Conservation (phyloP, 2,329 filamentous ascomycete genomes). For the Chalara sp. region DNA sequence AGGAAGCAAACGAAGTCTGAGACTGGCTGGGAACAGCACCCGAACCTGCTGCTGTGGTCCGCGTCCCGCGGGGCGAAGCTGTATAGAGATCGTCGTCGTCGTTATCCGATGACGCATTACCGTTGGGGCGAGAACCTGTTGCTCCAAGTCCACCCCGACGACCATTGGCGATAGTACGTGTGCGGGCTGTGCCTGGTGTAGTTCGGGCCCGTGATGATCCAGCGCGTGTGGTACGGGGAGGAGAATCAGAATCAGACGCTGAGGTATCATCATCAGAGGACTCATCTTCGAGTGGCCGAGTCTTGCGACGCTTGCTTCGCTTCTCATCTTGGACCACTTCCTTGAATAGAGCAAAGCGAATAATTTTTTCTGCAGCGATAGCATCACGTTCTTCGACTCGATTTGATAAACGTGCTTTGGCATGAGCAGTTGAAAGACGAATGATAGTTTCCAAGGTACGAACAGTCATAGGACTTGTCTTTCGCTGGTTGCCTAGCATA, state of each 20-base stretch:
- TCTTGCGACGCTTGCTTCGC: slow-evolving; percentile 75
- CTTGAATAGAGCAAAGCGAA: slow-evolving; percentile 95
- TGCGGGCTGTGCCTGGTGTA: slow-evolving; percentile 26
- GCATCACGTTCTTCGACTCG: slow-evolving; percentile 88
- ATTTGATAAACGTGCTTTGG: slow-evolving; percentile 82
- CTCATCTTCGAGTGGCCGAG: slow-evolving; percentile 48
- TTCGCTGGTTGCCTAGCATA: slow-evolving; percentile 86
- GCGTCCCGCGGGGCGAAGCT: slow-evolving; percentile 22
- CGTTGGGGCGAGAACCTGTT: slow-evolving; percentile 25
- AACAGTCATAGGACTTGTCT: slow-evolving; percentile 91
- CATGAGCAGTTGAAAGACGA: slow-evolving; percentile 91
- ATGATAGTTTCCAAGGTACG: slow-evolving; percentile 98
- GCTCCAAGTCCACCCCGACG: slow-evolving; percentile 22
- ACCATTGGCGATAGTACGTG: slow-evolving; percentile 20
- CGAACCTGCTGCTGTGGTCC: slow-evolving; percentile 12
- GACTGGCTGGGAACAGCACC: slow-evolving; percentile 18
- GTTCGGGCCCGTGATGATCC: slow-evolving; percentile 27
- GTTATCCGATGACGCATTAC: slow-evolving; percentile 36
- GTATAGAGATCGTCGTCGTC: slow-evolving; percentile 32
- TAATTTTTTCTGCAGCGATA: slow-evolving; percentile 76
- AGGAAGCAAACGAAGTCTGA: slow-evolving; percentile 34
- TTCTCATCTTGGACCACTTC: slow-evolving; percentile 79
- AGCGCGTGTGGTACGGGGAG: slow-evolving; percentile 20
- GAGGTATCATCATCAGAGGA: slow-evolving; percentile 56
- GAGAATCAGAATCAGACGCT: slow-evolving; percentile 32